Evolutionary conservation across 257 asterid species (phyloP), one percentile per base, ranked within the genome.

Genomic region (Scutellaria baicalensis): DNA sequence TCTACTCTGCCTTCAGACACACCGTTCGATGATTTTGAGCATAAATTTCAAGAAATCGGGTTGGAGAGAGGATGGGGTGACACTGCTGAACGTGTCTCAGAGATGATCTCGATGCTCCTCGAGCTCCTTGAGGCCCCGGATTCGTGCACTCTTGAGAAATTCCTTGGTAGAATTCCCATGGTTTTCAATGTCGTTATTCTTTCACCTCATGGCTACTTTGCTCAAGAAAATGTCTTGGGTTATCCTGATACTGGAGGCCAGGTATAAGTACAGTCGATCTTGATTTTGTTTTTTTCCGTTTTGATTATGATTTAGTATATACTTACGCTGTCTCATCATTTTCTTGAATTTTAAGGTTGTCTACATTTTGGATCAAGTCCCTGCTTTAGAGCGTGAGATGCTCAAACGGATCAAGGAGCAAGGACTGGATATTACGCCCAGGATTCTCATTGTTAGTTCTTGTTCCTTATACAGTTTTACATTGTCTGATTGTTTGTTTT

Each of bases 231-330:
- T 66, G 99, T 94, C 33, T 78, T 94, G 75, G 99, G 99, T 3
- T 94, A 87, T 62, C 99, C 99, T 0, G 99, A 94, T 59, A 94
- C 99, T 2, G 99, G 99, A 50, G 99, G 99, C 73, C 99, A 94
- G 92, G 98, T 90, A 66, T 18, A 27, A 16, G 0, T 13, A 36
- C 5, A 52, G 43, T 62, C 3, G 7, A 45, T 14, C n/a, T 9
- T 17, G 42, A 47, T 75, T 42, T 11, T 20, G 5, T 45, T 3
- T 61, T 65, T 35, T 50, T 21, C 23, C 23, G 10, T 56, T 13
- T 5, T 10, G 16, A 5, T 36, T 38, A 7, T 9, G 9, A 38
- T 39, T 11, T 45, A 0, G 8, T 1, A 27, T 27, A 2, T 27
- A 27, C 33, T 27, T 27, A 27, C 33, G 4, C n/a, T 27, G 33